Evolutionary conservation across 73 alveolate species (phyloP).

Genomic region (Halteria grandinella): DNA sequence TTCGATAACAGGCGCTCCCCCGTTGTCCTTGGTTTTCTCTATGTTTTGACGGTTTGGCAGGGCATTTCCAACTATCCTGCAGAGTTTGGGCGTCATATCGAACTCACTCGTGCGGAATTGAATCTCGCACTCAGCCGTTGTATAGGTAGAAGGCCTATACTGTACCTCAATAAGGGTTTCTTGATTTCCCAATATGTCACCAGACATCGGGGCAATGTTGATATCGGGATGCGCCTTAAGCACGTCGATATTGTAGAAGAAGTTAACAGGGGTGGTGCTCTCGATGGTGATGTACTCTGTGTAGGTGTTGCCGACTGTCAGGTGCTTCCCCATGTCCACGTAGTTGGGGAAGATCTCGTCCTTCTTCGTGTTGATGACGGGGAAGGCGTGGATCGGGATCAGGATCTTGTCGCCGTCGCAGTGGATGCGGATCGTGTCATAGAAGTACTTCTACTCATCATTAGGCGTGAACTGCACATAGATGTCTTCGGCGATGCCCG

Average conservation of each 20-base stretch:
- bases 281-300: slow-evolving; percentile 76
- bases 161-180: slow-evolving; percentile 71
- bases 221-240: slow-evolving; percentile 87
- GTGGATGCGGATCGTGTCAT: slow-evolving; percentile 93
- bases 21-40: too few relatives aligned
- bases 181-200: slow-evolving; percentile 79
- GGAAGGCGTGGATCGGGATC: slow-evolving; percentile 97
- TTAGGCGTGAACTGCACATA: slow-evolving; percentile 92
- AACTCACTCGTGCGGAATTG: slow-evolving; percentile 89
- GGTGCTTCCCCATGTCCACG: slow-evolving; percentile 88
- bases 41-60: too few relatives aligned
- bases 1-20: too few relatives aligned
- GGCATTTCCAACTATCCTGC: slow-evolving; percentile 83
- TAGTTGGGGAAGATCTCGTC: slow-evolving; percentile 92
- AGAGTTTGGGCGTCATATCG: slow-evolving; percentile 79
- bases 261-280: slow-evolving; percentile 90
- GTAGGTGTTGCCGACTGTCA: slow-evolving; percentile 80
- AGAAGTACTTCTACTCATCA: slow-evolving; percentile 92
- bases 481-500: slow-evolving; percentile 91
- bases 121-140: slow-evolving; percentile 90
- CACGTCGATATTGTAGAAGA: slow-evolving; percentile 87
- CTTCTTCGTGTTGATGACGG: slow-evolving; percentile 86
- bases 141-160: slow-evolving; percentile 83
- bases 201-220: slow-evolving; percentile 78
- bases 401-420: slow-evolving; percentile 90